Evolutionary conservation across 768 basidiomycete species (phyloP), one percentile per base, ranked within the genome.

Genomic region (Boletus reticulatus): DNA sequence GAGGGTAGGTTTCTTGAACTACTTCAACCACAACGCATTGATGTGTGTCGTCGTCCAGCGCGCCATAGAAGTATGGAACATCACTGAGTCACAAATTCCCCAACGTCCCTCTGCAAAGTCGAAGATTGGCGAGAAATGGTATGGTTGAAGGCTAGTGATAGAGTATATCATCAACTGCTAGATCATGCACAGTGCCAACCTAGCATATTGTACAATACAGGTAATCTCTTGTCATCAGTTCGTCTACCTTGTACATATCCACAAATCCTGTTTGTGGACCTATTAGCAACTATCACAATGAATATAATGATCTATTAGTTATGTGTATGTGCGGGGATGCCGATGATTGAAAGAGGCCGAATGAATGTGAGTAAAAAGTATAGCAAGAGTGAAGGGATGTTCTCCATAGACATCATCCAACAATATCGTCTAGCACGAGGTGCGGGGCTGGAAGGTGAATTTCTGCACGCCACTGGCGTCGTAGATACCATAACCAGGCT

Each of bases 1-100:
- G 95, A 73, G 80, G 82, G 95, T 94, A 59, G 47, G 20, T 11
- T 32, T 79, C 68, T 14, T 42, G 53, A 43, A 43, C 50, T 19
- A 11, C 19, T 36, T 29, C 12, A 6, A 11, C 9, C 17, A 22
- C 29, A 29, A 12, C 20, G 29, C 6, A 34, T 51, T 57, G 52
- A 42, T 20, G 7, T 46, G 12, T 31, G 24, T 29, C 13, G 14
- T 48, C 31, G 27, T 43, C 34, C 64, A 96, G 94, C 83, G 87
- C 12, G 94, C 96, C 9, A 97, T 92, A 62, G 82, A 93, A 58
- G 81, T 89, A 0, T 97, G 94, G 73, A 73, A 89, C 32, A 95
- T 98, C 62, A 85, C 71, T 0, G 78, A 87, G 57, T 77, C 91
- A 3, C 77, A 76, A 57, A 92, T 98, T 55, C 93, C 94, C 0